Evolutionary conservation across 495 filamentous ascomycete species (phyloP).

Genomic region (Chaetomium fimeti): DNA sequence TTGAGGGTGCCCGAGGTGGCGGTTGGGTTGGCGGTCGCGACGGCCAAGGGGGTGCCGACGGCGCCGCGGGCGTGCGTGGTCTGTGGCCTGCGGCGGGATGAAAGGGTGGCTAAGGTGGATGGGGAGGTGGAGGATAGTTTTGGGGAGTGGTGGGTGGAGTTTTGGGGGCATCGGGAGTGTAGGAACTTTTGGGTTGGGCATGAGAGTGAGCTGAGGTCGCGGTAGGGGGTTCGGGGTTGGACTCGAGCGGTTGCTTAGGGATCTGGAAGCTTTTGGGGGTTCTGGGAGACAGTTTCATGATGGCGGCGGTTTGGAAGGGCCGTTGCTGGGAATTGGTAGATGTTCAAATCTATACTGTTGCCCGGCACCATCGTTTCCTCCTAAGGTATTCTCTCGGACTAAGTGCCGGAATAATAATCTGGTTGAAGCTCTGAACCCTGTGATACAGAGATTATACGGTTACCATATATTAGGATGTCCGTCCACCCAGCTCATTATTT

Average conservation of each 20-base stretch:
- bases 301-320: too few species aligned
- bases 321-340: too few species aligned
- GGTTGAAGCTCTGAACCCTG: too few species aligned
- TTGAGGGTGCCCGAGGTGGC: slow-evolving; percentile 66
- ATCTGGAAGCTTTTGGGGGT: not conserved
- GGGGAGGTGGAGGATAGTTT: slow-evolving; percentile 80
- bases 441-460: too few species aligned
- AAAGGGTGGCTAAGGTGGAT: slow-evolving; percentile 74
- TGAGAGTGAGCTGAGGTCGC: slow-evolving; percentile 60
- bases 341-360: too few species aligned
- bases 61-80: slow-evolving; percentile 78
- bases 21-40: slow-evolving; percentile 59
- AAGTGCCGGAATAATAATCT: too few species aligned
- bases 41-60: slow-evolving; percentile 62
- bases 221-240: slow-evolving; percentile 42
- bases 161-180: slow-evolving; percentile 82
- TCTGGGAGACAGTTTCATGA: too few species aligned
- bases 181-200: slow-evolving; percentile 81
- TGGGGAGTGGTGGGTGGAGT: slow-evolving; percentile 93
- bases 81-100: slow-evolving; percentile 83
- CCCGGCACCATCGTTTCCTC: too few species aligned
- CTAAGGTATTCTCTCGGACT: too few species aligned
- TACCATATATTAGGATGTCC: too few species aligned
- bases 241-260: not conserved
- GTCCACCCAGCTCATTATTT: too few species aligned